phyloP scores from a whole-genome alignment of 2,329 filamentous ascomycete genomes.

The Fonsecaea monophora region DNA sequence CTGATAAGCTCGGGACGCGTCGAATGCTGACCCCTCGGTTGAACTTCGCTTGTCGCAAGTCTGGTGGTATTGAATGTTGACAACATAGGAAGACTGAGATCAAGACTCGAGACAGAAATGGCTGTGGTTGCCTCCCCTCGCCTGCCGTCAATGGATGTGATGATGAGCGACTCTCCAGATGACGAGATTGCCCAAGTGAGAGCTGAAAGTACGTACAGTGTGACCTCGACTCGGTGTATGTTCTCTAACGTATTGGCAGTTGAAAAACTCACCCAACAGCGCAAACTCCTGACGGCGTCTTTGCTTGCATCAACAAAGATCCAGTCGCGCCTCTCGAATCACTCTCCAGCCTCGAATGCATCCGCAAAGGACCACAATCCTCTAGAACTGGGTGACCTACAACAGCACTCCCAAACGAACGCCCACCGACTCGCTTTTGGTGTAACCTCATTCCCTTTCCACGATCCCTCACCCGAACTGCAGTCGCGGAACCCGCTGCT shows the following conservation, averaged over 20 bases:
- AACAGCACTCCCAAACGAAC: conserved; percentile 47
- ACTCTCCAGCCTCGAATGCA: not conserved
- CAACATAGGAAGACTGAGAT: not conserved
- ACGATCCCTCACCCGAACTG: conserved; percentile 49
- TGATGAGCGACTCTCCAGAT: conserved; percentile 43
- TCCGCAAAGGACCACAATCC: conserved; percentile 7
- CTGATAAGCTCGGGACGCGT: conserved; percentile 27
- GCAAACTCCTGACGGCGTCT: conserved; percentile 50
- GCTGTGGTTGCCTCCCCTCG: conserved; percentile 27
- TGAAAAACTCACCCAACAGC: conserved; percentile 47
- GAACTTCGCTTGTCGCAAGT: conserved; percentile 1
- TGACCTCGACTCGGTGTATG: not conserved
- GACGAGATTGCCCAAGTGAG: conserved; percentile 51
- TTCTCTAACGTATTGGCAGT: conserved; percentile 43
- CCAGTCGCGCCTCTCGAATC: conserved; percentile 43
- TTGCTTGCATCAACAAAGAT: conserved; percentile 50
- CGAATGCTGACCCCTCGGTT: conserved; percentile 9
- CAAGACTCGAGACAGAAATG: conserved; percentile 18
- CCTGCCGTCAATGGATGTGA: not conserved
- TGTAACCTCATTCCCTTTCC: conserved; percentile 55
- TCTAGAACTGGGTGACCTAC: conserved; percentile 38
- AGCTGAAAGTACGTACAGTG: conserved; percentile 48
- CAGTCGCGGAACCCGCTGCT: conserved; percentile 44
- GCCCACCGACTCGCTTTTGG: conserved; percentile 55
- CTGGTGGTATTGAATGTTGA: not conserved